phyloP scores from a whole-genome alignment of 345 rosid genomes.

The Tarenaya hassleriana region DNA sequence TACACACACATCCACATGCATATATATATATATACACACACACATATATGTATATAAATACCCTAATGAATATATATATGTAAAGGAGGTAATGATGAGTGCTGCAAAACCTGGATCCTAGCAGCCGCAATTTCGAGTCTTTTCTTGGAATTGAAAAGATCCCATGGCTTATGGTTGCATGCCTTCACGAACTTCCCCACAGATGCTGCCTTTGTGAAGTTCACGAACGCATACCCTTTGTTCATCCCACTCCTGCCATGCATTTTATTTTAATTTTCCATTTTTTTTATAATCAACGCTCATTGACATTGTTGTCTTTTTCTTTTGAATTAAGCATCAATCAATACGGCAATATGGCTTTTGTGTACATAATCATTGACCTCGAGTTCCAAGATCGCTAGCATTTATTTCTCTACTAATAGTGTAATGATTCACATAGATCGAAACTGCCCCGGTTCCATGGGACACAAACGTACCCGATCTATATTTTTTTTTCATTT shows the following conservation, averaged over 20 bases:
- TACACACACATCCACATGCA: too few species aligned
- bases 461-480: neutral
- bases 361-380: neutral
- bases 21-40: too few species aligned
- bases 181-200: conserved; percentile 42
- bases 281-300: neutral
- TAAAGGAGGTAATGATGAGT: conserved; percentile 7
- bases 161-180: conserved; percentile 41
- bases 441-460: neutral
- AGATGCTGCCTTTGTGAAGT: conserved; percentile 53
- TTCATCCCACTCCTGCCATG: conserved; percentile 43
- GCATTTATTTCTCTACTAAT: neutral
- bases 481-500: neutral
- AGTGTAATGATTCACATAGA: neutral
- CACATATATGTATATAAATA: too few species aligned
- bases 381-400: conserved; percentile 9
- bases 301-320: neutral
- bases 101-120: conserved; percentile 50
- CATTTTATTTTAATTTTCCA: neutral
- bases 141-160: conserved; percentile 40
- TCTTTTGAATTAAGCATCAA: too few species aligned
- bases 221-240: conserved; percentile 80
- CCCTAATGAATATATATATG: neutral
- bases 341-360: too few species aligned
- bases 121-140: conserved; percentile 46